phyloP scores from a whole-genome alignment of 2,329 filamentous ascomycete species.

The Graphilbum fragrans region DNA sequence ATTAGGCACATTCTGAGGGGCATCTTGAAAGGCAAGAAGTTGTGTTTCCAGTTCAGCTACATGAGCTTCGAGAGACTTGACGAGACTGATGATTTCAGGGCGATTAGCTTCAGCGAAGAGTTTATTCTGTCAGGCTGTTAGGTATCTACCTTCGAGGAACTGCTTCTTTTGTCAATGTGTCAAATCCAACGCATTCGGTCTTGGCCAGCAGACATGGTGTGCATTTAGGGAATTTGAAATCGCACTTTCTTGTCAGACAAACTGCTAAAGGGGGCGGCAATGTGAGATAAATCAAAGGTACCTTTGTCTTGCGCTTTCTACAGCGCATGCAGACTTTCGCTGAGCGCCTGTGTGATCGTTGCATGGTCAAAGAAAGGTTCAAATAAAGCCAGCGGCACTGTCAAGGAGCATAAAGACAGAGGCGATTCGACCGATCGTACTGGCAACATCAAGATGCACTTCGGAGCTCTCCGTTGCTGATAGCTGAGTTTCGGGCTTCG shows the following conservation, averaged over 20 bases:
- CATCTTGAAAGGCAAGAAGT: slow-evolving; percentile 1
- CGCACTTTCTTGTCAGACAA: not conserved
- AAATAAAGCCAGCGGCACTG: no score
- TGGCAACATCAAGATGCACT: no score
- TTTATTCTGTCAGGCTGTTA: not conserved
- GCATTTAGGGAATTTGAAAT: slow-evolving; percentile 3
- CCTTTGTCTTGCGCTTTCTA: slow-evolving; percentile 4
- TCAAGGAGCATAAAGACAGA: no score
- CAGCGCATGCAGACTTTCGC: slow-evolving; percentile 4
- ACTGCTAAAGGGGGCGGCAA: no score
- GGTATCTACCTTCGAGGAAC: not conserved
- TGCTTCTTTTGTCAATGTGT: not conserved
- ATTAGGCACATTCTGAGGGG: slow-evolving; percentile 1
- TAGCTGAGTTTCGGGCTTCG: no score
- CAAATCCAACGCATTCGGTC: slow-evolving; percentile 2
- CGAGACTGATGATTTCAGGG: not conserved
- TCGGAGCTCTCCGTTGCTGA: no score
- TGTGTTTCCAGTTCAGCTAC: slow-evolving; percentile 3
- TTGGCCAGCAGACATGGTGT: slow-evolving; percentile 1
- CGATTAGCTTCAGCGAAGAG: not conserved
- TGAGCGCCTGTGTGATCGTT: slow-evolving; percentile 1
- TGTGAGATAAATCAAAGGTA: not conserved
- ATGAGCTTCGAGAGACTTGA: slow-evolving; percentile 2
- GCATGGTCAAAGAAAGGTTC: not conserved
- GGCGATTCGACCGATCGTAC: no score